phyloP scores from a whole-genome alignment of 805 yeast species.

The Monosporozyma yasuniensis region DNA sequence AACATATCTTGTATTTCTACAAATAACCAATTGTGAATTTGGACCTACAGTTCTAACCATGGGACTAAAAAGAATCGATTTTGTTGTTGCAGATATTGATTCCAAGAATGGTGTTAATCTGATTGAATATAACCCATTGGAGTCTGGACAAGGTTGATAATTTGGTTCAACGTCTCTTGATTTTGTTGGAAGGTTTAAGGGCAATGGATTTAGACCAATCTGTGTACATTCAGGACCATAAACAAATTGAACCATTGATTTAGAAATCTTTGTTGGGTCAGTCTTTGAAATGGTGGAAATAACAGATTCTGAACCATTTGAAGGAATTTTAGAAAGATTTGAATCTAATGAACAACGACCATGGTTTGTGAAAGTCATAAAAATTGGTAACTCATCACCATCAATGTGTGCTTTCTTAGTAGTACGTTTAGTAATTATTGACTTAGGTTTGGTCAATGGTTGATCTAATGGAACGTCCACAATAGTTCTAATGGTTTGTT shows the following conservation, averaged over 20 bases:
- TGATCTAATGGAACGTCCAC: background rate
- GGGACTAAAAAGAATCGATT: slow-evolving; percentile 82
- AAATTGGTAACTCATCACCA: background rate
- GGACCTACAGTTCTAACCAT: slow-evolving; percentile 66
- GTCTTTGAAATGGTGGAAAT: background rate
- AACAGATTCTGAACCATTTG: background rate
- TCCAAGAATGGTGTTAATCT: slow-evolving; percentile 80
- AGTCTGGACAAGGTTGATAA: background rate
- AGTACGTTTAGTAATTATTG: no score
- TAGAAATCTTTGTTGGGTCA: background rate
- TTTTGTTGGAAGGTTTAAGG: slow-evolving; percentile 15
- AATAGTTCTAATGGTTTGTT: background rate
- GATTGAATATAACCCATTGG: slow-evolving; percentile 32
- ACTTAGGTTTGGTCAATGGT: no score
- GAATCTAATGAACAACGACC: slow-evolving; percentile 1
- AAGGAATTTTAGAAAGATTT: background rate
- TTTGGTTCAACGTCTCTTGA: background rate
- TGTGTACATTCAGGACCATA: slow-evolving; percentile 1
- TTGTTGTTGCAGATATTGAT: slow-evolving; percentile 56
- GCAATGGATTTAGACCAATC: slow-evolving; percentile 4
- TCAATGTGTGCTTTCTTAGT: background rate
- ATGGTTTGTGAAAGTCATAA: slow-evolving; percentile 1
- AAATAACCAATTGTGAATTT: slow-evolving; percentile 54
- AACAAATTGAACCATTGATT: slow-evolving; percentile 4
- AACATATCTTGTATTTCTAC: slow-evolving; percentile 75